Evolutionary conservation across 257 asterid genomes (phyloP).

Genomic region (Thymus quinquecostatus): DNA sequence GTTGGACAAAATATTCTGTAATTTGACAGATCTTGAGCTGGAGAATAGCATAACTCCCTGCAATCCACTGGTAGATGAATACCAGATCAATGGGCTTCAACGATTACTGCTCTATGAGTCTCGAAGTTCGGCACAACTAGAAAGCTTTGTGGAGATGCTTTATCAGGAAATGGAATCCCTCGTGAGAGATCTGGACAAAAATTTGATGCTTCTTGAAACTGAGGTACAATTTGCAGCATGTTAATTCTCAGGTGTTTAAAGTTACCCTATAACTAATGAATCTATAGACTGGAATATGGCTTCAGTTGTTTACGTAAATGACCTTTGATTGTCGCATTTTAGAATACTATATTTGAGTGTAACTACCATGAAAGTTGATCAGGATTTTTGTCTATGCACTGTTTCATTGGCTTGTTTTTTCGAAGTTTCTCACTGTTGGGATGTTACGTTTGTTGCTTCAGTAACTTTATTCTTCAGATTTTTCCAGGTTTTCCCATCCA

Average conservation of each 20-base stretch:
- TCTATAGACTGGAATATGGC: neutral
- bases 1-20: slow-evolving; percentile 62
- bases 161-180: slow-evolving; percentile 60
- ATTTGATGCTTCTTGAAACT: slow-evolving; percentile 56
- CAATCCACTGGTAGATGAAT: slow-evolving; percentile 53
- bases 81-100: slow-evolving; percentile 60
- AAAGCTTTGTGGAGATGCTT: slow-evolving; percentile 54
- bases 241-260: slow-evolving; percentile 15
- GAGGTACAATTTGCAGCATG: slow-evolving; percentile 51
- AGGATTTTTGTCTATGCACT: slow-evolving; percentile 3
- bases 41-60: slow-evolving; percentile 37
- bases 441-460: slow-evolving; percentile 36
- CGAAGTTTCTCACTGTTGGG: neutral
- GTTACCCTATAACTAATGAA: neutral
- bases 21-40: slow-evolving; percentile 50
- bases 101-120: slow-evolving; percentile 51
- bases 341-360: slow-evolving; percentile 2
- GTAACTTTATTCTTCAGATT: slow-evolving; percentile 51
- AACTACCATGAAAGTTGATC: neutral
- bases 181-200: slow-evolving; percentile 47
- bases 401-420: slow-evolving; percentile 1
- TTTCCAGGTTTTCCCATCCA: slow-evolving; percentile 65
- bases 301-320: neutral
- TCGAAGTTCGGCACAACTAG: slow-evolving; percentile 45
- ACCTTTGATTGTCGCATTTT: neutral